These are phyloP conservation scores for Gastrodia elata DNA, from an alignment of 106 monocot genomes.

Conservation along the genomic window DNA sequence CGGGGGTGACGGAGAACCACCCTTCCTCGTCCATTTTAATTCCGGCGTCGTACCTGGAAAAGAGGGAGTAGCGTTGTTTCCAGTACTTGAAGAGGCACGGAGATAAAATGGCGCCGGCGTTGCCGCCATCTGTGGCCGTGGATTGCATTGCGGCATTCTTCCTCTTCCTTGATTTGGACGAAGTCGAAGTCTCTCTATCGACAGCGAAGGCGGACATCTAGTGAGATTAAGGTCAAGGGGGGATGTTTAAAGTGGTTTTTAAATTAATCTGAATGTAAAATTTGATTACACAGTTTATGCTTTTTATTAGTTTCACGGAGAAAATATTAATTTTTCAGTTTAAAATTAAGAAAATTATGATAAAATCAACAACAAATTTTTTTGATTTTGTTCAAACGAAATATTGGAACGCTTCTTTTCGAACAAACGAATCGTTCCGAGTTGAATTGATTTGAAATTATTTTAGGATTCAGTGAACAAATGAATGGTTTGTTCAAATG, in stretches of 20 bases:
- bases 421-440: too few species aligned
- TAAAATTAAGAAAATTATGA: not conserved
- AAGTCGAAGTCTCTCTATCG: not conserved
- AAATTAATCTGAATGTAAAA: too few species aligned
- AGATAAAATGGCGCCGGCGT: not conserved
- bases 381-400: too few species aligned
- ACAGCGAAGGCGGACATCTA: not conserved
- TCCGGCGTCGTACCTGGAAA: constrained; percentile 59
- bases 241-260: too few species aligned
- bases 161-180: not conserved
- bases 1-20: constrained; percentile 87
- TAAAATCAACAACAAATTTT: too few species aligned
- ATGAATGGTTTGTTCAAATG: too few species aligned
- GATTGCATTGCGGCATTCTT: not conserved
- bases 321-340: not conserved
- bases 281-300: not conserved
- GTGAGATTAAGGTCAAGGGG: not conserved
- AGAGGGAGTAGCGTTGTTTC: constrained; percentile 55
- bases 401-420: too few species aligned
- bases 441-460: too few species aligned
- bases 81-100: constrained; percentile 20
- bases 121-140: not conserved
- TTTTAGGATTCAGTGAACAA: too few species aligned
- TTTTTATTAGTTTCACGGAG: too few species aligned
- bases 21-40: constrained; percentile 74